Base-by-base conservation (phyloP, 305 asterid genomes). In the Lippia alba region DNA sequence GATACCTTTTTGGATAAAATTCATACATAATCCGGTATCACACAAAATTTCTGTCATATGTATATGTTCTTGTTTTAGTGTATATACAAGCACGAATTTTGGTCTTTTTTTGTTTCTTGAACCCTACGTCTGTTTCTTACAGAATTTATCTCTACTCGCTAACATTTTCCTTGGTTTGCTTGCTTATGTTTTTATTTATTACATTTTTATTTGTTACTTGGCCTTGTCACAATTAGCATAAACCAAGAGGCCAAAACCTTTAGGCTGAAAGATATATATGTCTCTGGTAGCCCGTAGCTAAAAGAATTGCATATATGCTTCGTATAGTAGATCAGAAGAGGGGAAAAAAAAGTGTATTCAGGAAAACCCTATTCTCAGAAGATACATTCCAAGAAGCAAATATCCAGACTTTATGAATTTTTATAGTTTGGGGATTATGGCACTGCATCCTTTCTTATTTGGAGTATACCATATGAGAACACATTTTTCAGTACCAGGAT, bases 1-100 rank as follows among this genome's bases (percentile, higher is more conserved):
- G n/a, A 24, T 34, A 51, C 50, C 50, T 16, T 73, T 5, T 55
- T 57, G 20, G 44, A 30, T 45, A 40, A 39, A 17, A 19, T 64
- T 62, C 36, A 17, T 44, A 5, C 17, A 64, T 58, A 24, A 56
- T 30, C 53, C 7, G 45, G 16, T 58, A 15, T 24, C 57, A 60
- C 58, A 46, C 16, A 66, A 40, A 36, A 4, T 36, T 36, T 36
- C 3, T 36, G 5, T 50, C 44, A 19, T n/a, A 44, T n/a, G 32
- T 30, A 17, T 36, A 17, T 54, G 36, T 30, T 61, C 34, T 6
- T 16, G 19, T 67, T 41, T 61, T 36, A 45, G 24, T 64, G 8
- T 11, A 58, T 15, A 58, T 6, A 33, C 44, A 58, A 18, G 33
- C 14, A 58, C 36, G 12, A 34, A 8, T n/a, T 33, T 5, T 34